Conservation (phyloP, 768 basidiomycete species). For the Boletus speciosus region DNA sequence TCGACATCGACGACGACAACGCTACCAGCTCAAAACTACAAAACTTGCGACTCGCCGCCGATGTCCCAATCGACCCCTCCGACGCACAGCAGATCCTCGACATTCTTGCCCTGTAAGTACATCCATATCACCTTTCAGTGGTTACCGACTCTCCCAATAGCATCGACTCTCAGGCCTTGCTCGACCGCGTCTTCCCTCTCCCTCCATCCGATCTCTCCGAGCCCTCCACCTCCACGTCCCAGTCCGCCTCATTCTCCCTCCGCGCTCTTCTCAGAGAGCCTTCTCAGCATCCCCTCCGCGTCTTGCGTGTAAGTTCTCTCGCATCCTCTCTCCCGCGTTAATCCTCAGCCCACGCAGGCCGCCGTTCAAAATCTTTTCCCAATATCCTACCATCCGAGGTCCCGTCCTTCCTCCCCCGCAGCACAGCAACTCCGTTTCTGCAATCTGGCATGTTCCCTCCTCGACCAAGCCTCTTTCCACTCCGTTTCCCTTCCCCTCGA, state of each 20-base stretch:
- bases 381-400: conserved; percentile 62
- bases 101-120: conserved; percentile 53
- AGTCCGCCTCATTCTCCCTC: conserved; percentile 42
- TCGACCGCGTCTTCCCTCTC: conserved; percentile 75
- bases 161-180: conserved; percentile 68
- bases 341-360: conserved; percentile 35
- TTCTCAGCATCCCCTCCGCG: conserved; percentile 49
- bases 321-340: conserved; percentile 12
- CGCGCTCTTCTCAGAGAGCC: conserved; percentile 56
- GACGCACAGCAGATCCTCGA: conserved; percentile 56
- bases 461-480: conserved; percentile 64
- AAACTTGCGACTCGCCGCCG: conserved; percentile 39
- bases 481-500: conserved; percentile 44
- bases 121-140: neutral
- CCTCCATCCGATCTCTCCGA: conserved; percentile 36
- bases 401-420: conserved; percentile 59
- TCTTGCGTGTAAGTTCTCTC: conserved; percentile 50
- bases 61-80: conserved; percentile 42
- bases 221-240: conserved; percentile 39
- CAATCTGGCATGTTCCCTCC: conserved; percentile 64
- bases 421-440: conserved; percentile 73
- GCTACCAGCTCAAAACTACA: conserved; percentile 16
- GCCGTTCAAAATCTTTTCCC: conserved; percentile 69
- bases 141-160: conserved; percentile 32
- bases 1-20: conserved; percentile 21